Base-by-base conservation (phyloP, 495 filamentous ascomycete genomes). In the Podospora pseudopauciseta region DNA sequence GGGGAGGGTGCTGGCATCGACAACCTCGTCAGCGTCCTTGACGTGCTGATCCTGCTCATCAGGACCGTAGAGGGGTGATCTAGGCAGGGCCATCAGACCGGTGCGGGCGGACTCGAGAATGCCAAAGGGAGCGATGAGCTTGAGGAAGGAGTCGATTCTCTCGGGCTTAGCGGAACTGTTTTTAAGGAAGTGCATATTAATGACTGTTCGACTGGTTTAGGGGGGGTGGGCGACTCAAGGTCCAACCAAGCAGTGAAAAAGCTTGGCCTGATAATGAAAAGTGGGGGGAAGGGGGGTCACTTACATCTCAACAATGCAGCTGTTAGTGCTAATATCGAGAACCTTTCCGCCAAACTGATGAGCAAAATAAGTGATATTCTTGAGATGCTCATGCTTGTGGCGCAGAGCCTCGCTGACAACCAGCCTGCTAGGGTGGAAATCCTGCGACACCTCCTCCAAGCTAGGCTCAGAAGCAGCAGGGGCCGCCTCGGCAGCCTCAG, bases 331-430 rank as follows among this genome's bases (percentile, higher is more conserved):
- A 71, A 99, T 98, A 82, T 99, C 95, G 78, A 97, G 79, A 23
- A 99, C 90, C 80, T 99, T 99, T 59, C 95, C 95, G 27, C 93
- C 93, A 78, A 99, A 99, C 76, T 99, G 95, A 82, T 97, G 95
- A 18, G 94, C 89, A 77, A 99, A 86, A 78, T 96, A 92, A 60
- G 94, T 98, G 75, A 99, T 95, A 34, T 88, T 92, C 82, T 91
- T 91, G 65, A 99, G 81, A 84, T 99, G 95, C 83, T 99, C 92
- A 78, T 97, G 93, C 84, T 99, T 99, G 75, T 96, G 92, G 75
- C 95, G 84, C 75, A 99, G 77, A 20, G 94, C 95, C 82, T 98
- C 90, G 75, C 91, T 94, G 59, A 86, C 86, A 64, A 91, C 89
- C 77, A 99, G 83, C 68, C 89, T 88, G 74, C 87, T 90, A 5